Conservation (phyloP, 2,329 filamentous ascomycete genomes). For the Alternaria hordeiaustralica region DNA sequence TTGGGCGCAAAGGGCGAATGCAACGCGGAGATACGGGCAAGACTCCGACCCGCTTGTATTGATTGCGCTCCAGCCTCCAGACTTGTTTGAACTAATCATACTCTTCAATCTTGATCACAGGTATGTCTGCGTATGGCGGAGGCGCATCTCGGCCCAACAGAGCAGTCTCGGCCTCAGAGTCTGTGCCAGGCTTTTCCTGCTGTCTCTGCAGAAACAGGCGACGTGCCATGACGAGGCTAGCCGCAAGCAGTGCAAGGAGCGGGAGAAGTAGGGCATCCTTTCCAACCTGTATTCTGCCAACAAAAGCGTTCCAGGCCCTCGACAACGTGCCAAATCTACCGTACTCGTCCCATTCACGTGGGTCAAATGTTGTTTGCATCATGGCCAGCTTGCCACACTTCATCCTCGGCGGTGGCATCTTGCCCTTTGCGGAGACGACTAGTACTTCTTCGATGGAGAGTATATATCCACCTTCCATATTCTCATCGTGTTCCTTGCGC, state of each 20-base stretch:
- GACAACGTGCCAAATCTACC: conserved; percentile 35
- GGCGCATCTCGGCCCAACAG: conserved; percentile 22
- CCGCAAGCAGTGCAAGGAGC: conserved; percentile 18
- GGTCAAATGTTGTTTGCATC: conserved; percentile 31
- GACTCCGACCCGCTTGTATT: conserved; percentile 11
- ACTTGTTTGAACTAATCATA: conserved; percentile 21
- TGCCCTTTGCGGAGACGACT: conserved; percentile 26
- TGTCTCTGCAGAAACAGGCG: conserved; percentile 15
- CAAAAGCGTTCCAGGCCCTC: conserved; percentile 20
- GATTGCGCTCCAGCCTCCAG: conserved; percentile 14
- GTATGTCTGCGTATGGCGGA: conserved; percentile 28
- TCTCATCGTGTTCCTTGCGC: conserved; percentile 6
- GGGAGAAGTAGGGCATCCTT: conserved; percentile 21
- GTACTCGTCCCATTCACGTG: conserved; percentile 39
- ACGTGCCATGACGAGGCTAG: conserved; percentile 19
- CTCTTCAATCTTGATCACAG: conserved; percentile 29
- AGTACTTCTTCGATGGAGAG: conserved; percentile 34
- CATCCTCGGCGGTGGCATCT: conserved; percentile 31
- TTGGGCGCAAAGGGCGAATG: conserved; percentile 1
- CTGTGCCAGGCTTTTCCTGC: conserved; percentile 10
- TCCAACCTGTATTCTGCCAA: conserved; percentile 19
- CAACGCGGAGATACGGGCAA: conserved; percentile 13
- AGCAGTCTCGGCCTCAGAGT: conserved; percentile 27
- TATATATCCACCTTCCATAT: neutral
- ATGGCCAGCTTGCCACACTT: conserved; percentile 37